Evolutionary conservation across 2,329 filamentous ascomycete genomes (phyloP), one percentile per base, ranked within the genome.

Genomic region (Epichloe scottii): DNA sequence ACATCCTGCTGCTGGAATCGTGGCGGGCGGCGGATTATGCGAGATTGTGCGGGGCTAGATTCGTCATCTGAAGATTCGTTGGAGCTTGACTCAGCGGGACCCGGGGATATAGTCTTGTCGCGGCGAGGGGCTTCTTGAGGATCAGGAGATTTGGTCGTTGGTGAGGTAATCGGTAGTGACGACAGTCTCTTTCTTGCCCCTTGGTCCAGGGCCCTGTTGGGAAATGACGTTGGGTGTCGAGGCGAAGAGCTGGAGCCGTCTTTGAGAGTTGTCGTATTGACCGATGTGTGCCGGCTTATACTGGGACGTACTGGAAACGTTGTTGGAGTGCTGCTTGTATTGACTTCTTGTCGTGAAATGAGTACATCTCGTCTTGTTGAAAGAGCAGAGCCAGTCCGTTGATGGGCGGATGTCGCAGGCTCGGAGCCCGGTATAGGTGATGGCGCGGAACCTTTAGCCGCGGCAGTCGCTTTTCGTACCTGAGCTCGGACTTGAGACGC

Each of bases 401-500:
- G 60, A 51, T 68, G 56, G 63, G 68, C 58, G 57, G 53, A 54
- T 56, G 61, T 63, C 58, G 60, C 60, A 57, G 63, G 68, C 57
- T 74, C 78, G 51, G 72, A 66, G 34, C 74, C 72, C 15, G 76
- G 78, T 15, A 76, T 62, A 2, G 82, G 79, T 2, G 81, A 81
- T 1, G 77, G 74, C 1, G 75, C 68, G 3, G 80, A 80, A 51
- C 76, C 76, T 49, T 76, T 74, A 21, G 73, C 74, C 3, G 75
- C 74, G 6, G 76, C 76, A 3, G 78, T 81, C 42, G 84, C 81
- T 63, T 85, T 93, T 55, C 87, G 82, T 73, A 97, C 89, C 69
- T 96, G 89, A 19, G 87, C 89, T 57, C 88, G 82, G 46, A 97
- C 87, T 64, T 96, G 89, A 0, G 87, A 87, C 30, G 94, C 79